These are phyloP conservation scores for Cornus florida DNA, from an alignment of 148 eudicot species.

Conservation along the genomic window DNA sequence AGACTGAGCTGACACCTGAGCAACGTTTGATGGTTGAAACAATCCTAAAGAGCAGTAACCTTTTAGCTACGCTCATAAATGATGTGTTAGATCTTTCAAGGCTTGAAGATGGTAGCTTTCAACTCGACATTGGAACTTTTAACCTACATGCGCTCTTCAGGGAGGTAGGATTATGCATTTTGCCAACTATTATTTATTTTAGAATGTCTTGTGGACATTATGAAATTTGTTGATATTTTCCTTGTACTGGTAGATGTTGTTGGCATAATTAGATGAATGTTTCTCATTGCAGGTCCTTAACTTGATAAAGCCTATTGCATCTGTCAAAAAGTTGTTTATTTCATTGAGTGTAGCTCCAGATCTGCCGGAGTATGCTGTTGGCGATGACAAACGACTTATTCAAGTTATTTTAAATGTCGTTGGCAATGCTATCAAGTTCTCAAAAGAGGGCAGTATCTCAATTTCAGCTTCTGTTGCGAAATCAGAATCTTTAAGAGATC, in stretches of 20 bases:
- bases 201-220: neutral
- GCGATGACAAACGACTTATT: conserved; percentile 89
- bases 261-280: conserved; percentile 15
- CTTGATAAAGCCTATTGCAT: conserved; percentile 80
- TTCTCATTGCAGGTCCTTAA: conserved; percentile 58
- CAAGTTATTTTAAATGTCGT: conserved; percentile 75
- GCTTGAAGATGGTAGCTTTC: conserved; percentile 95
- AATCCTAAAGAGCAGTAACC: conserved; percentile 81
- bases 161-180: conserved; percentile 45
- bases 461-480: conserved; percentile 60
- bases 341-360: conserved; percentile 60
- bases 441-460: conserved; percentile 80
- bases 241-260: neutral
- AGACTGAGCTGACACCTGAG: conserved; percentile 82
- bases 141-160: conserved; percentile 72
- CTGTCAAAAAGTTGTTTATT: conserved; percentile 64
- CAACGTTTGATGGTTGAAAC: conserved; percentile 95
- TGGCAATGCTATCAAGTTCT: conserved; percentile 91
- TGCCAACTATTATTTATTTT: neutral
- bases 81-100: conserved; percentile 92
- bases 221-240: too few relatives aligned
- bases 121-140: conserved; percentile 68
- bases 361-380: conserved; percentile 72
- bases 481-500: conserved; percentile 62
- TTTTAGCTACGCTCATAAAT: conserved; percentile 82